These are phyloP conservation scores for Circinella umbellata DNA, from an alignment of 371 early-diverging fungal species.

Conservation along the genomic window DNA sequence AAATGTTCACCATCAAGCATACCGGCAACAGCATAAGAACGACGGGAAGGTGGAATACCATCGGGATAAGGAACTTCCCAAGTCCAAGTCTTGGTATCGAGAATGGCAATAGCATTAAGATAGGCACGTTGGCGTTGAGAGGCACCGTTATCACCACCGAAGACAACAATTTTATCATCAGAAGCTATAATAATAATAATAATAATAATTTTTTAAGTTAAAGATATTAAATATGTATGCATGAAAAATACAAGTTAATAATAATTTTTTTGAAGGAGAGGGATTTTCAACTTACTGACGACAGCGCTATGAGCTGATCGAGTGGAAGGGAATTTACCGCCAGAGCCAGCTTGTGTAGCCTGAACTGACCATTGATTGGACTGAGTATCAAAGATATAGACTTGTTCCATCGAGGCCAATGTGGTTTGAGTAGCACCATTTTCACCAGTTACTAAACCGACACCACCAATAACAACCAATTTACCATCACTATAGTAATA, in stretches of 20 bases:
- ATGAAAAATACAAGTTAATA: neutral
- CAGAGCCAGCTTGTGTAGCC: conserved; percentile 3
- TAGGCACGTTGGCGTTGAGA: conserved; percentile 31
- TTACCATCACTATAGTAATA: conserved; percentile 34
- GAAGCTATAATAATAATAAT: conserved; percentile 22
- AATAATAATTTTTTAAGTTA: neutral
- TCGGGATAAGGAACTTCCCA: conserved; percentile 38
- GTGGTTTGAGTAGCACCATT: conserved; percentile 17
- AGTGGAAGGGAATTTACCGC: conserved; percentile 23
- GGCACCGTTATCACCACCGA: conserved; percentile 48
- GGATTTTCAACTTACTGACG: conserved; percentile 36
- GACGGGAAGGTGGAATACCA: conserved; percentile 52
- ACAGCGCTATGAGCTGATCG: conserved; percentile 40
- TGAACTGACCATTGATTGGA: conserved; percentile 31
- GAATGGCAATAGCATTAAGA: conserved; percentile 38
- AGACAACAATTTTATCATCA: conserved; percentile 45
- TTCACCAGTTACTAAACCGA: conserved; percentile 2
- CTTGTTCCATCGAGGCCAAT: conserved; percentile 14
- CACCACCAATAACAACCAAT: conserved; percentile 51
- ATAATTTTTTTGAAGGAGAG: neutral
- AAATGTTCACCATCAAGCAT: conserved; percentile 37
- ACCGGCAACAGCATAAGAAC: conserved; percentile 42
- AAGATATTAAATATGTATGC: neutral
- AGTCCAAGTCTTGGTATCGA: conserved; percentile 51
- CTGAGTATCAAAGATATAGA: conserved; percentile 32